Evolutionary conservation across 2,329 filamentous ascomycete genomes (phyloP).

Genomic region (Emergomyces orientalis): DNA sequence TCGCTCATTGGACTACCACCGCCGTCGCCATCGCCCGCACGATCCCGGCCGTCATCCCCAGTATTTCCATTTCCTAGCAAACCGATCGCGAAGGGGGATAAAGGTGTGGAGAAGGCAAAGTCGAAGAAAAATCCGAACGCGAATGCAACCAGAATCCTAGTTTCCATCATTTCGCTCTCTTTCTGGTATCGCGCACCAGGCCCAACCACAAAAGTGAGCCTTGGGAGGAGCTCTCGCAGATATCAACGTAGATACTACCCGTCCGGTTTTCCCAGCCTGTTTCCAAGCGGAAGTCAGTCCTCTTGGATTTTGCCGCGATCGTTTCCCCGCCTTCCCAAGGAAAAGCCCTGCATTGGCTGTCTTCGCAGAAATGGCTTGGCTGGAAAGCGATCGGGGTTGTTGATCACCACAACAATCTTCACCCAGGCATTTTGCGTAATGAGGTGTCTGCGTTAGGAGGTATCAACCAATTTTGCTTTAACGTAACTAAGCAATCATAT

Average conservation of each 20-base stretch:
- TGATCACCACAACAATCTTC: conserved; percentile 3
- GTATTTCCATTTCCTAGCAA: neutral
- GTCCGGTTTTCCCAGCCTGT: neutral
- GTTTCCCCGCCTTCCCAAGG: neutral
- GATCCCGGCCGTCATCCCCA: neutral
- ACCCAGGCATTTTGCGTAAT: neutral
- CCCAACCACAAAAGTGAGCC: neutral
- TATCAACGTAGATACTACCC: neutral
- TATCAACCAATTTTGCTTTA: neutral
- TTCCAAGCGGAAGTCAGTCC: neutral
- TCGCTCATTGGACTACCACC: conserved; percentile 13
- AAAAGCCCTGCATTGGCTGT: neutral
- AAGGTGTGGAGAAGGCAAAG: conserved; percentile 2
- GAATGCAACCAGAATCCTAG: conserved; percentile 5
- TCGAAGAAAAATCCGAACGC: conserved; percentile 9
- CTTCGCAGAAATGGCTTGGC: neutral
- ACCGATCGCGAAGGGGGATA: conserved; percentile 5
- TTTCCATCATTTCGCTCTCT: neutral
- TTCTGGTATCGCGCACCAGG: neutral
- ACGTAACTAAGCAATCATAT: neutral
- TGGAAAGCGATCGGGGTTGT: neutral
- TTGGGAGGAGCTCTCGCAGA: neutral
- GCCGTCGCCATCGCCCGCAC: neutral
- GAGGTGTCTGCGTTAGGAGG: neutral
- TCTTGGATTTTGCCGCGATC: neutral